Base-by-base conservation (phyloP, 495 filamentous ascomycete species). In the Podospora bellae-mahoneyi region DNA sequence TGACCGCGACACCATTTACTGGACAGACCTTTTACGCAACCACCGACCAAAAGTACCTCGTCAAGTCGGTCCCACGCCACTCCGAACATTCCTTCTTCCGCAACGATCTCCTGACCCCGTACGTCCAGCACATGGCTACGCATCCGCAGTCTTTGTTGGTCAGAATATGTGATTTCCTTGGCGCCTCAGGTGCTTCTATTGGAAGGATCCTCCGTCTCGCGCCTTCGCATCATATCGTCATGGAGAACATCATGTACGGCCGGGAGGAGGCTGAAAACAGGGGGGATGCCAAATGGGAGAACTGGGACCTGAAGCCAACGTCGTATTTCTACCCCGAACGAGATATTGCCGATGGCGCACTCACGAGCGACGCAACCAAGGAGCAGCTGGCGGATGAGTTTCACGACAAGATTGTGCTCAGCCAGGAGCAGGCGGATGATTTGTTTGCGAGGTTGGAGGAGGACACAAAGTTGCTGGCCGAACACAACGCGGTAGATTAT, bases 261-360 rank as follows among this genome's bases (percentile, higher is more conserved):
- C 76, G 83, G 63, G 74, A 77, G 6, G 62, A 71, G n/a, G 77
- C 76, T 1, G 75, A 80, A 6, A 79, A 83, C 60, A 72, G 75
- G 0, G 75, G 76, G 2, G 71, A 79, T 2, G 75, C 78, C 0
- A 78, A 82, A 9, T 92, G 88, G 88, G 88, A 91, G 67, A 84
- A 83, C 0, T 91, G 88, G 79, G 89, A 92, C 55, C 84, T 92
- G 18, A 92, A 92, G 71, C 89, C 89, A 0, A 85, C 82, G 26
- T 85, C 86, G 53, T 92, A 91, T 75, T 91, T 91, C 79, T 90
- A 86, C 68, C 89, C 89, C 0, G 89, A 91, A 76, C 79, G 89
- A 1, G 89, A 92, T 65, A 80, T 92, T 9, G 78, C 88, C 0
- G 86, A 85, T 2, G 86, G 86, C 0, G 75, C 78, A 0, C 78